A percentile compares a stretch with the other conserved stretches of the same genome.
Evolutionary conservation across 2,329 filamentous ascomycete genomes (phyloP).

Genomic region (Raffaelea deltoideospora): DNA sequence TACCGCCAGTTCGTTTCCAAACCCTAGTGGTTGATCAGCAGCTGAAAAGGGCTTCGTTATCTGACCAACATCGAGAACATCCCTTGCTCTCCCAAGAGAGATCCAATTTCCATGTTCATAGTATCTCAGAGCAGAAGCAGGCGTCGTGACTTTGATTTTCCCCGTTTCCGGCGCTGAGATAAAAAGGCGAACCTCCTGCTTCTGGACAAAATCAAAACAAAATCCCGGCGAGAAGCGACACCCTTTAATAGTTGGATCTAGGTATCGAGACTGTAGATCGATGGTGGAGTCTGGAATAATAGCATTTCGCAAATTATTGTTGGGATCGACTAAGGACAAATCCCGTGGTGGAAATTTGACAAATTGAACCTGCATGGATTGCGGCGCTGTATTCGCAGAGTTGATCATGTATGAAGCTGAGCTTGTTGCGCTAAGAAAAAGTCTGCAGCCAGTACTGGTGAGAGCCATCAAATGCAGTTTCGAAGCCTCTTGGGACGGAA

Average conservation of each 20-base stretch:
- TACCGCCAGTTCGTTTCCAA: slow-evolving; percentile 91
- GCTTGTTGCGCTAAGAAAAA: slow-evolving; percentile 83
- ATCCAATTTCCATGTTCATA: slow-evolving; percentile 73
- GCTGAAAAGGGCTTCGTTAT: slow-evolving; percentile 61
- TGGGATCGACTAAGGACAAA: too few species aligned
- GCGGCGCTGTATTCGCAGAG: slow-evolving; percentile 52
- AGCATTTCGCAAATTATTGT: too few species aligned
- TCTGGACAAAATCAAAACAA: slow-evolving; percentile 64
- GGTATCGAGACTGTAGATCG: slow-evolving; percentile 32
- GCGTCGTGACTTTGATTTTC: slow-evolving; percentile 51
- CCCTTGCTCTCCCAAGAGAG: slow-evolving; percentile 46
- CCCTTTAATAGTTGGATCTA: slow-evolving; percentile 34
- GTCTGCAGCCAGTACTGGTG: slow-evolving; percentile 76
- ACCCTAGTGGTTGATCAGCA: slow-evolving; percentile 53
- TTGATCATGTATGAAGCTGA: slow-evolving; percentile 52
- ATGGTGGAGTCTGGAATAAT: slow-evolving; percentile 21
- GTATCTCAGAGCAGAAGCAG: slow-evolving; percentile 41
- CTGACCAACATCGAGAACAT: slow-evolving; percentile 64
- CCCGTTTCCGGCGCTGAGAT: slow-evolving; percentile 79
- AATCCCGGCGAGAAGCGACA: slow-evolving; percentile 70
- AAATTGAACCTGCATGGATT: slow-evolving; percentile 95
- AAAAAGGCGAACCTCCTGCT: slow-evolving; percentile 42
- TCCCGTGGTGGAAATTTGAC: slow-evolving; percentile 75
- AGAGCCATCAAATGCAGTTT: slow-evolving; percentile 82
- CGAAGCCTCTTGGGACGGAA: slow-evolving; percentile 62